phyloP scores from a whole-genome alignment of 1,139 yeast genomes.

The Candida pseudoviswanathii region DNA sequence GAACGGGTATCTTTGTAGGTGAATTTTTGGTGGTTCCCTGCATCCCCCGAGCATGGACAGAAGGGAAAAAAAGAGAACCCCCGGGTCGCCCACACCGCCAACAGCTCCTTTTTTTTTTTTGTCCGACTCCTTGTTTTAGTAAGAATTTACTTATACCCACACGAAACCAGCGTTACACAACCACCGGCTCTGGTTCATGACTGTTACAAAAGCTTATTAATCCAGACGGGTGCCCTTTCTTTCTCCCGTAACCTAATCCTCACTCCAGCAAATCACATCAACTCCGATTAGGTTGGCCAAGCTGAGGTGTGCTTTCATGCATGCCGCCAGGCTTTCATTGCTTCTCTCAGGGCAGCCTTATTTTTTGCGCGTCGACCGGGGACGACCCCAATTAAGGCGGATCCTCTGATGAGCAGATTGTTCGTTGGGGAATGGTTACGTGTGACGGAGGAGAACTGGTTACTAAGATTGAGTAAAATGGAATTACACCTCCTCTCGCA shows the following conservation, averaged over 20 bases:
- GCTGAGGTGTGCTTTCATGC: too few species aligned
- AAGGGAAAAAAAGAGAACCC: background rate
- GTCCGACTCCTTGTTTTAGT: background rate
- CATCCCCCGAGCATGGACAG: background rate
- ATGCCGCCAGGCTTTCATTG: too few species aligned
- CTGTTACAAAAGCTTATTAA: background rate
- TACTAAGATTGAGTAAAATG: too few species aligned
- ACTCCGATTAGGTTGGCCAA: too few species aligned
- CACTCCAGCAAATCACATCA: background rate
- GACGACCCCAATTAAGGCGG: too few species aligned
- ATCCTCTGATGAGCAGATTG: too few species aligned
- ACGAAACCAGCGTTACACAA: background rate
- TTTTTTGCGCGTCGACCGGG: too few species aligned
- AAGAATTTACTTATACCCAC: background rate
- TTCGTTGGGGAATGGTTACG: too few species aligned
- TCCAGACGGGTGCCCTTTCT: background rate
- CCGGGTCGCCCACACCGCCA: background rate
- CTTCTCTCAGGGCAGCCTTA: too few species aligned
- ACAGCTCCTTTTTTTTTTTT: background rate
- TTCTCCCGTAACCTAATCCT: background rate
- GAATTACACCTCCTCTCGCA: too few species aligned
- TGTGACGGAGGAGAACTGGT: too few species aligned
- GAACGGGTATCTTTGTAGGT: background rate
- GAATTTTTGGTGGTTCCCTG: conserved; percentile 1
- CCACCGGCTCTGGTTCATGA: background rate